These are phyloP conservation scores for Eucalyptus melliodora DNA, from an alignment of 345 rosid species.

Conservation along the genomic window DNA sequence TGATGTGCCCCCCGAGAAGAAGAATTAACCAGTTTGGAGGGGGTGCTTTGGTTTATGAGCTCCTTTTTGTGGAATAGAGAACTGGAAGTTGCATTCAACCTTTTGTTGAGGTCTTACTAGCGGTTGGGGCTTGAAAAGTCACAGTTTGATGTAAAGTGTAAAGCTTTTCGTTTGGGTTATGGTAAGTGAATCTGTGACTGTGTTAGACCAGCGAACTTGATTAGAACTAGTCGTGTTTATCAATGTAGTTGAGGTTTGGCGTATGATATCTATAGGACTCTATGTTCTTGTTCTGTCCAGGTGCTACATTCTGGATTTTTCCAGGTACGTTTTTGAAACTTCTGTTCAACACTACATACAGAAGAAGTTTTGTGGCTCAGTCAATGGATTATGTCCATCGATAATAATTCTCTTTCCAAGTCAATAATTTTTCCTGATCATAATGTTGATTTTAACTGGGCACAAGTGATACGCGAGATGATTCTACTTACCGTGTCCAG, in stretches of 20 bases:
- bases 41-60: neutral
- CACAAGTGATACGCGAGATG: neutral
- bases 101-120: neutral
- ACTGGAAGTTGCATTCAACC: neutral
- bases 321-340: neutral
- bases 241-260: neutral
- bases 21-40: conserved; percentile 20
- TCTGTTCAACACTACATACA: neutral
- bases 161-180: neutral
- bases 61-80: neutral
- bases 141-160: neutral
- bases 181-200: neutral
- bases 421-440: neutral
- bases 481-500: neutral
- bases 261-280: neutral
- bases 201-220: neutral
- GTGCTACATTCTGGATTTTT: neutral
- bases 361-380: neutral
- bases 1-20: conserved; percentile 7
- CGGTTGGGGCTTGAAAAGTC: neutral
- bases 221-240: neutral
- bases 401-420: neutral
- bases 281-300: neutral
- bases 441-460: neutral
- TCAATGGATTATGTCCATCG: neutral